Evolutionary conservation across 2,329 filamentous ascomycete genomes (phyloP).

Genomic region (Pseudocercospora crystallina): DNA sequence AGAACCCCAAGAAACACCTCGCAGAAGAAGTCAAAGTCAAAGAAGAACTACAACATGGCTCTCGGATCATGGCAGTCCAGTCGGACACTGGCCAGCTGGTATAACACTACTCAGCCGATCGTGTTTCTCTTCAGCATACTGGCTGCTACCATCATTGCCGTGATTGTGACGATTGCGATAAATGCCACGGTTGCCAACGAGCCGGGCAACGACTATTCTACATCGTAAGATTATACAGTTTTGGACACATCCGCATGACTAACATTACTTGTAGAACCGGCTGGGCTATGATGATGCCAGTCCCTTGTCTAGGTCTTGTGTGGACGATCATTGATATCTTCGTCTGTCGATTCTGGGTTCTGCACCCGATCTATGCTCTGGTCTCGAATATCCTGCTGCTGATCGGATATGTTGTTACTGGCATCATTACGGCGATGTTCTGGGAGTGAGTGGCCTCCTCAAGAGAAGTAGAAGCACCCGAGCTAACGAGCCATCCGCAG

Average conservation of each 20-base stretch:
- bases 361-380: slow-evolving; percentile 1
- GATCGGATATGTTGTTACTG: background rate
- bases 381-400: background rate
- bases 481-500: background rate
- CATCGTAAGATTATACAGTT: background rate
- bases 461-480: background rate
- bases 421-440: slow-evolving; percentile 1
- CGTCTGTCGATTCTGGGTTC: background rate
- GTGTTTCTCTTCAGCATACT: background rate
- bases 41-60: background rate
- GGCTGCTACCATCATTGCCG: background rate
- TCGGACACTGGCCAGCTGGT: background rate
- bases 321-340: slow-evolving; percentile 3
- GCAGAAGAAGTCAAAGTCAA: background rate
- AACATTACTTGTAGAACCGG: background rate
- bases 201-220: background rate
- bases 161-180: background rate
- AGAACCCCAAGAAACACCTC: background rate
- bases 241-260: background rate
- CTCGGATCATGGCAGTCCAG: slow-evolving; percentile 1
- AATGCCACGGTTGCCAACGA: background rate
- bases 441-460: background rate
- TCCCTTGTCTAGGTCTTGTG: background rate
- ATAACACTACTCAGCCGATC: background rate
- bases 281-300: slow-evolving; percentile 2